Evolutionary conservation across 2,329 filamentous ascomycete genomes (phyloP).

Genomic region (Torrubiella hemipterigena): DNA sequence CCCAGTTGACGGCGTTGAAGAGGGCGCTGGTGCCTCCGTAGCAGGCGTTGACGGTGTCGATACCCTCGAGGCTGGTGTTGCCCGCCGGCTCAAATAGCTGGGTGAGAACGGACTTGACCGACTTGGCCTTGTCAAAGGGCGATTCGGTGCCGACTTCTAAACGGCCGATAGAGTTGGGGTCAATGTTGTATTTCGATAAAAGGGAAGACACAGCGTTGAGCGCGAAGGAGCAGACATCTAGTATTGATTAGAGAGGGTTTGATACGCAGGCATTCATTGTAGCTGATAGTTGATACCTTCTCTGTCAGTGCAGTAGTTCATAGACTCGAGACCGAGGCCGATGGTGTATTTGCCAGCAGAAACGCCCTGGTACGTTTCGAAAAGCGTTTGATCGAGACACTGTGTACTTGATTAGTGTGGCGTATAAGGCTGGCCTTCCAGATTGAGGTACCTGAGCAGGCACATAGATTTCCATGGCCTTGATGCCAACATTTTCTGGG

Average conservation of each 20-base stretch:
- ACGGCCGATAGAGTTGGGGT: slow-evolving; percentile 64
- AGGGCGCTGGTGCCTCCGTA: slow-evolving; percentile 78
- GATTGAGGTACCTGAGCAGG: slow-evolving; percentile 60
- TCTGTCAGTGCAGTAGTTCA: slow-evolving; percentile 84
- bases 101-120: slow-evolving; percentile 80
- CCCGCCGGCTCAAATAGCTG: slow-evolving; percentile 74
- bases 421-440: slow-evolving; percentile 9
- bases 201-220: slow-evolving; percentile 69
- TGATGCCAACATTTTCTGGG: slow-evolving; percentile 82
- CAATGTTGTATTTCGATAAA: slow-evolving; percentile 72
- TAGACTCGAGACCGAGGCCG: slow-evolving; percentile 80
- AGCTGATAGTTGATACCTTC: slow-evolving; percentile 48
- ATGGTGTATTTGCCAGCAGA: slow-evolving; percentile 88
- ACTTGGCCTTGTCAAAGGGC: slow-evolving; percentile 81
- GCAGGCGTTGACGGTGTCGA: slow-evolving; percentile 76
- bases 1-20: slow-evolving; percentile 75
- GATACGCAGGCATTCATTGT: slow-evolving; percentile 8
- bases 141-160: slow-evolving; percentile 82
- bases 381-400: no score
- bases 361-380: no score
- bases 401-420: no score
- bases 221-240: slow-evolving; percentile 82
- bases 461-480: slow-evolving; percentile 86
- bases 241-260: slow-evolving; percentile 24
- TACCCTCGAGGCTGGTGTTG: slow-evolving; percentile 74